phyloP scores from a whole-genome alignment of 495 filamentous ascomycete genomes.

The Choiromyces venosus region DNA sequence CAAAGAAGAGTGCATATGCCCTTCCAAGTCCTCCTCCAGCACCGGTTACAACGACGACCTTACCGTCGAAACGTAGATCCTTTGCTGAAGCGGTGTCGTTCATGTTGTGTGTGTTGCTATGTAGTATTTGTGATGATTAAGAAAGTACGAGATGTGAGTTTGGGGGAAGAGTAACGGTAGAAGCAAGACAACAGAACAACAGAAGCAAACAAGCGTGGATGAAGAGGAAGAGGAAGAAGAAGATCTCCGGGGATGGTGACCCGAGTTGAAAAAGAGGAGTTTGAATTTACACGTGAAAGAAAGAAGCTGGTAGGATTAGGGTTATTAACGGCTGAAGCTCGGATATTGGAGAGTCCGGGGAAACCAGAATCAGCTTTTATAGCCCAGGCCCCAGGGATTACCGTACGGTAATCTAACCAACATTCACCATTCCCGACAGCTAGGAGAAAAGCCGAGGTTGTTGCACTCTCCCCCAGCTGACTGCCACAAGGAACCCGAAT shows the following conservation, averaged over 20 bases:
- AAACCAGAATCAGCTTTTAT: constrained; percentile 24
- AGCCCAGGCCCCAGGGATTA: constrained; percentile 12
- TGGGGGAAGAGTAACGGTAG: constrained; percentile 14
- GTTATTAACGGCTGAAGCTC: constrained; percentile 17
- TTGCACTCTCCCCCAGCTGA: background rate
- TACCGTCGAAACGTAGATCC: constrained; percentile 83
- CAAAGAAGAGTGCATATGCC: constrained; percentile 89
- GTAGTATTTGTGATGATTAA: constrained; percentile 2
- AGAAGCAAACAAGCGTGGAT: constrained; percentile 12
- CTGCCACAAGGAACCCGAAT: background rate
- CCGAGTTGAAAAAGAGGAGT: constrained; percentile 13
- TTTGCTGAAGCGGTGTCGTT: constrained; percentile 24
- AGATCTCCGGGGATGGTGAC: constrained; percentile 30
- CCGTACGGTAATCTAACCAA: no score
- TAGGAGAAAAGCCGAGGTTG: constrained; percentile 6
- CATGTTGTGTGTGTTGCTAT: constrained; percentile 19
- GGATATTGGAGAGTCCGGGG: constrained; percentile 22
- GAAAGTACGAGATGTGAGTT: background rate
- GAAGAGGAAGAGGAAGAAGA: constrained; percentile 23
- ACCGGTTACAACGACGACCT: constrained; percentile 94
- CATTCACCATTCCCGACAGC: constrained; percentile 1
- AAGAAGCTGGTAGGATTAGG: constrained; percentile 25
- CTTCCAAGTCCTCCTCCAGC: constrained; percentile 93
- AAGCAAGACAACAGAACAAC: constrained; percentile 13
- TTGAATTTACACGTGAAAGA: constrained; percentile 46